A percentile compares a stretch with the other conserved stretches of the same genome.
These are phyloP conservation scores for Ziziphus jujuba DNA, from an alignment of 306 rosid species.

Conservation along the genomic window DNA sequence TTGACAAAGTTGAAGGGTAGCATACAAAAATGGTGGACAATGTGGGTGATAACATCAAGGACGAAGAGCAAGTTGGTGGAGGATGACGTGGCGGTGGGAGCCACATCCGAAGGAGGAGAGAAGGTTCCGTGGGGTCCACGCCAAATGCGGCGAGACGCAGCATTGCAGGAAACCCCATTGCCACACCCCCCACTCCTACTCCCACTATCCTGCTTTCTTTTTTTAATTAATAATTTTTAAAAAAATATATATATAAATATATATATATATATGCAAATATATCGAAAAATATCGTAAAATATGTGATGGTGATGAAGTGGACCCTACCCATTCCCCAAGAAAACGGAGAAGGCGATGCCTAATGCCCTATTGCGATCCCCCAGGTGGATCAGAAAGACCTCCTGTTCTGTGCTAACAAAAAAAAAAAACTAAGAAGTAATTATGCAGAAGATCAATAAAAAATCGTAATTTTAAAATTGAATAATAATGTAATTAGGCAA, in stretches of 20 bases:
- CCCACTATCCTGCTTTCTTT: not conserved
- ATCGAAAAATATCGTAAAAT: conserved; percentile 19
- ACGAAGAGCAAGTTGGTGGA: conserved; percentile 35
- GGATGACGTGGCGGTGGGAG: conserved; percentile 42
- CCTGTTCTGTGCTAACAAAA: not conserved
- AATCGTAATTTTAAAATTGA: not conserved
- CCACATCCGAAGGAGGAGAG: conserved; percentile 21
- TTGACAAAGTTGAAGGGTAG: not conserved
- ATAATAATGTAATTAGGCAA: too few species aligned
- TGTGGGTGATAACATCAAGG: conserved; percentile 12
- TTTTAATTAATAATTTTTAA: not conserved
- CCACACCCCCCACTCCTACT: not conserved
- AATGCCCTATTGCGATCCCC: too few species aligned
- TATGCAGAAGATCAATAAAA: not conserved
- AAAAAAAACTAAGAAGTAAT: not conserved
- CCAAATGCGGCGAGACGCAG: conserved; percentile 80
- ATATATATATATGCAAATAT: not conserved
- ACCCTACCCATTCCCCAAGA: conserved; percentile 36
- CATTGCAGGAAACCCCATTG: conserved; percentile 15
- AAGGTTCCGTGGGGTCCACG: conserved; percentile 53
- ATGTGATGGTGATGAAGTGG: conserved; percentile 25
- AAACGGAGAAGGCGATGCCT: conserved; percentile 19
- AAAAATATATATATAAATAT: not conserved
- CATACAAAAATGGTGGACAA: not conserved
- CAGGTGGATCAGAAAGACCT: conserved; percentile 13